phyloP scores from a whole-genome alignment of 805 yeast genomes.

The Candida glaebosa region DNA sequence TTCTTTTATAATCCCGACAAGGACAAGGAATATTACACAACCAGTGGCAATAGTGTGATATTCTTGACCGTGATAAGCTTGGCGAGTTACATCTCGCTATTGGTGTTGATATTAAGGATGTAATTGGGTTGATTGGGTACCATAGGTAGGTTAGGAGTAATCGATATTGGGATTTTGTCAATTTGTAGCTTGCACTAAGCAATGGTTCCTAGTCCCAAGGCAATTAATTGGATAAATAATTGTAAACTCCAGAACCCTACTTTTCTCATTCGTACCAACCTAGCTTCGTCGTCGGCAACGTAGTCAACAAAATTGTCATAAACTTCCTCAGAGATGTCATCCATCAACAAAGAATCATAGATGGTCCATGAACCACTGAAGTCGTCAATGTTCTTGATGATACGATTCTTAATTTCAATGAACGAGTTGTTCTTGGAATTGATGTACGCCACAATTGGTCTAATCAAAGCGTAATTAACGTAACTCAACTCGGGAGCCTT shows the following conservation, averaged over 20 bases:
- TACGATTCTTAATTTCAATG: constrained; percentile 80
- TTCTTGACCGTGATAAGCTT: constrained; percentile 49
- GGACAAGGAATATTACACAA: constrained; percentile 45
- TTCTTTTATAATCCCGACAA: constrained; percentile 35
- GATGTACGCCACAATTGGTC: constrained; percentile 95
- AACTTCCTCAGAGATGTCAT: constrained; percentile 83
- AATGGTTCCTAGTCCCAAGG: constrained; percentile 75
- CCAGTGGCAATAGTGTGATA: constrained; percentile 62
- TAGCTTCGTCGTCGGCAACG: constrained; percentile 81
- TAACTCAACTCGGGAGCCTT: constrained; percentile 87
- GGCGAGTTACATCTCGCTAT: constrained; percentile 46
- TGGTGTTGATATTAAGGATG: constrained; percentile 48
- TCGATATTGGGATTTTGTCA: too few relatives aligned
- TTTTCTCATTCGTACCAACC: constrained; percentile 68
- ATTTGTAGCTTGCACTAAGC: too few relatives aligned
- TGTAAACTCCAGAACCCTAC: constrained; percentile 94
- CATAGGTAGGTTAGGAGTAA: too few relatives aligned
- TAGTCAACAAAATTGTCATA: constrained; percentile 88
- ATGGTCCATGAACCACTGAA: constrained; percentile 97
- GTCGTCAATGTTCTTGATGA: constrained; percentile 74
- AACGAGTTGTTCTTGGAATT: constrained; percentile 78
- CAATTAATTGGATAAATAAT: constrained; percentile 70
- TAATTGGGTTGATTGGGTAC: constrained; percentile 16
- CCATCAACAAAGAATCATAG: constrained; percentile 87
- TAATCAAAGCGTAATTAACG: constrained; percentile 82